Base-by-base conservation (phyloP, 257 asterid genomes). In the Solanum sitiens region DNA sequence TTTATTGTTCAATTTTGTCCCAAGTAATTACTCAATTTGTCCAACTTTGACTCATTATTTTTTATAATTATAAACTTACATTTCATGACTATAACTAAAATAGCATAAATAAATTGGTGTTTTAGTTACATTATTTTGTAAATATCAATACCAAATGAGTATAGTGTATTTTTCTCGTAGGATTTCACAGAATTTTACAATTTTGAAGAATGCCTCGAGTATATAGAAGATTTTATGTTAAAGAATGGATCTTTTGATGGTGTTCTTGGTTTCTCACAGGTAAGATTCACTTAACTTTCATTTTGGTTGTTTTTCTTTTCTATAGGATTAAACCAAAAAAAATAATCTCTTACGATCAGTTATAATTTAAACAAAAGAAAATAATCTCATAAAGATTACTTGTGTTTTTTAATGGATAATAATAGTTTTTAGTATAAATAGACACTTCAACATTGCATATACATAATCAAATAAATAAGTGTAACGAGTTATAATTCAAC, bases 171-270 rank as follows among this genome's bases (percentile, higher is more conserved):
- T 18, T 30, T 18, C 6, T 6, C 33, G 53, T 82, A 90, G 92
- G 88, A 85, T 80, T 90, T 56, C 15, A 40, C 33, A 8, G 90
- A 90, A 53, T 90, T 10, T 87, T 90, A 87, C 83, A 90, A 92
- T 11, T 90, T 92, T 35, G 90, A 92, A 87, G 93, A 89, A 89
- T 92, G 93, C 44, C 73, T 90, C 0, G 86, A 87, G 16, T 90
- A 84, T 67, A 67, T 90, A 3, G 91, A 90, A 89, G 91, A 87
- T 37, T 61, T 87, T 61, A 90, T 92, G 93, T 61, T 86, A 40
- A 82, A 88, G 35, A 85, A 87, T 65, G 94, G 94, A 9, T 92
- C 93, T 2, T 92, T 92, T 73, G 93, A 92, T 86, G 93, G 93
- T 35, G 21, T 89, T 25, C 87, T 92, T 68, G 93, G 94, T 35